These are phyloP conservation scores for Rhizopogon rudus DNA, from an alignment of 768 basidiomycete genomes.

Conservation along the genomic window DNA sequence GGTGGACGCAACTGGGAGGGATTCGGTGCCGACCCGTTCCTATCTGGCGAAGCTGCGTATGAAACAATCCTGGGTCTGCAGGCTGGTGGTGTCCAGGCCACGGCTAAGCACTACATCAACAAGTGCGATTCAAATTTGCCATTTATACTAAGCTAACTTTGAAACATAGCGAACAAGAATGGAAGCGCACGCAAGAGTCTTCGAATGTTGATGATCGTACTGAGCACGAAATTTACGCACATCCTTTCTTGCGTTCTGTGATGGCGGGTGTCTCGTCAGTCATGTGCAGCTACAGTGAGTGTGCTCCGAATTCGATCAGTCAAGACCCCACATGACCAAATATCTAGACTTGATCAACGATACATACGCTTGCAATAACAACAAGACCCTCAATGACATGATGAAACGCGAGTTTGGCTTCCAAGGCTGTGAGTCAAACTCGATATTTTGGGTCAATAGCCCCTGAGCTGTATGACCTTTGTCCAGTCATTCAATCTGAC, in stretches of 20 bases:
- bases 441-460: neutral
- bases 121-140: constrained; percentile 37
- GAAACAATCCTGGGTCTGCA: constrained; percentile 87
- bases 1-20: constrained; percentile 95
- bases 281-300: constrained; percentile 61
- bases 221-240: constrained; percentile 53
- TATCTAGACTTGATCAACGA: constrained; percentile 49
- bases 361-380: constrained; percentile 61
- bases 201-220: constrained; percentile 37
- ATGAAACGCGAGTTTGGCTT: constrained; percentile 65
- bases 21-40: constrained; percentile 88
- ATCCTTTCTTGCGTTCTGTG: constrained; percentile 55
- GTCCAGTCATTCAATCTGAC: constrained; percentile 48
- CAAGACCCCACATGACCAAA: constrained; percentile 6
- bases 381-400: constrained; percentile 53
- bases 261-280: constrained; percentile 62
- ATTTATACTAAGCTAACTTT: neutral
- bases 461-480: neutral
- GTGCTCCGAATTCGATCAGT: neutral
- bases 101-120: constrained; percentile 79
- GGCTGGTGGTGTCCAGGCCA: constrained; percentile 76
- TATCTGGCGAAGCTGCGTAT: constrained; percentile 69
- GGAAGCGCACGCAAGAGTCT: constrained; percentile 26
- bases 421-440: constrained; percentile 44
- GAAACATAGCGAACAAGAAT: constrained; percentile 30